Evolutionary conservation across 441 rosid genomes (phyloP), one percentile per base, ranked within the genome.

Genomic region (Erysimum cheiri): DNA sequence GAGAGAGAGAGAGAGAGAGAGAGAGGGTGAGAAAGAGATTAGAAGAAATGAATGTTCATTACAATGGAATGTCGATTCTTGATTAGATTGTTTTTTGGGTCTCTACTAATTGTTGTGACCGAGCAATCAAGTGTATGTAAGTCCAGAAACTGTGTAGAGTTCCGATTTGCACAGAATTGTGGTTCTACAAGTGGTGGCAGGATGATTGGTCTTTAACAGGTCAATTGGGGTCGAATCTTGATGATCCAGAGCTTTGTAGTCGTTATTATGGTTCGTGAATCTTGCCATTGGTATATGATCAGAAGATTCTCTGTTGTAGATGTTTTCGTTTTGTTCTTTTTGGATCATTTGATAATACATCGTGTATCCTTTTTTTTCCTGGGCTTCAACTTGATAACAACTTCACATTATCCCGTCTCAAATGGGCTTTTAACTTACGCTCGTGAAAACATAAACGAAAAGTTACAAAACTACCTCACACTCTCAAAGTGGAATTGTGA

Each of bases 31-130:
- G 10, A 26, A 12, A 17, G 6, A 48, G 46, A 41, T 53, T 15
- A 72, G 14, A 43, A 35, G 48, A 26, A 64, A 50, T 22, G 39
- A 60, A 32, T 59, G 67, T 41, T 73, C 55, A 40, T 67, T 67
- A 60, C 73, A 68, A 49, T 49, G 43, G 24, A 53, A 67, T 53
- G n/a, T 32, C 7, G 17, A 52, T 31, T 31, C 58, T 28, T n/a
- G 44, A 22, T 60, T 39, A 8, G 2, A 59, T 61, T 40, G 31
- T 48, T 40, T 46, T 53, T 43, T 2, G 35, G 50, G 24, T 22
- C 24, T 28, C 49, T 48, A 37, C 29, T 24, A 58, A 52, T 14
- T 41, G 71, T 44, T 22, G 15, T 5, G 6, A 10, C 40, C 58
- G 48, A 58, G 57, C 24, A 8, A 6, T 19, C 26, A 37, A 29